A percentile compares a stretch with the other conserved stretches of the same genome.
Conservation (phyloP, 129 eudicot genomes). For the Mikania micrantha region DNA sequence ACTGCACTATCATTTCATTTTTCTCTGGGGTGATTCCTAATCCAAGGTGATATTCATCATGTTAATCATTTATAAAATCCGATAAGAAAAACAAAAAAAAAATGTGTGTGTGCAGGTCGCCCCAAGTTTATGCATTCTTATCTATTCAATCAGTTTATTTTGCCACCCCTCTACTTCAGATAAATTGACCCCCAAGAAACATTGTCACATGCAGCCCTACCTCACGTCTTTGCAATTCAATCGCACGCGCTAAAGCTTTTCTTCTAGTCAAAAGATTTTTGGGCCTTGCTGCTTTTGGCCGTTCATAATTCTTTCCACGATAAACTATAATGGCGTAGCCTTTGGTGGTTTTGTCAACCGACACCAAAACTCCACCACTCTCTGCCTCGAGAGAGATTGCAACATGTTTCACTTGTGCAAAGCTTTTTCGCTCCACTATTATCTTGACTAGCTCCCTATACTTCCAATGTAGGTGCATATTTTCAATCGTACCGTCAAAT, state of each 20-base stretch:
- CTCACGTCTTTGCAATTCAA: conserved; percentile 91
- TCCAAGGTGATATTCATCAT: not conserved
- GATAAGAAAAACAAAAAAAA: not conserved
- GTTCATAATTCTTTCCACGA: conserved; percentile 89
- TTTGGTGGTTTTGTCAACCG: conserved; percentile 71
- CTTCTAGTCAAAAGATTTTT: conserved; percentile 76
- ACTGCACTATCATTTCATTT: not conserved
- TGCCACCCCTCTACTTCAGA: not conserved
- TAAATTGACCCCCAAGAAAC: not conserved
- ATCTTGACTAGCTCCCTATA: conserved; percentile 87
- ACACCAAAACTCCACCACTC: conserved; percentile 94
- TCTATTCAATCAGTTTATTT: not conserved
- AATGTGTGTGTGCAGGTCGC: not conserved
- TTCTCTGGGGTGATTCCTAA: not conserved
- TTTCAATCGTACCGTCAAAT: conserved; percentile 90
- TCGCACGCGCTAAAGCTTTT: conserved; percentile 94
- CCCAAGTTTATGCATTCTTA: not conserved
- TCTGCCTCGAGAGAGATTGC: conserved; percentile 91
- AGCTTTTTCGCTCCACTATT: conserved; percentile 58
- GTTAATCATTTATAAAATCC: not conserved
- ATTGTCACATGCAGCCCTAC: conserved; percentile 24
- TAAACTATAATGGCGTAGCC: conserved; percentile 78
- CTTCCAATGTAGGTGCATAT: conserved; percentile 96
- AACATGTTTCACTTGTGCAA: conserved; percentile 66
- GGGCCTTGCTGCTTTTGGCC: conserved; percentile 52